Evolutionary conservation across 805 yeast species (phyloP).

Genomic region (Diddensiella caesifluorescens): DNA sequence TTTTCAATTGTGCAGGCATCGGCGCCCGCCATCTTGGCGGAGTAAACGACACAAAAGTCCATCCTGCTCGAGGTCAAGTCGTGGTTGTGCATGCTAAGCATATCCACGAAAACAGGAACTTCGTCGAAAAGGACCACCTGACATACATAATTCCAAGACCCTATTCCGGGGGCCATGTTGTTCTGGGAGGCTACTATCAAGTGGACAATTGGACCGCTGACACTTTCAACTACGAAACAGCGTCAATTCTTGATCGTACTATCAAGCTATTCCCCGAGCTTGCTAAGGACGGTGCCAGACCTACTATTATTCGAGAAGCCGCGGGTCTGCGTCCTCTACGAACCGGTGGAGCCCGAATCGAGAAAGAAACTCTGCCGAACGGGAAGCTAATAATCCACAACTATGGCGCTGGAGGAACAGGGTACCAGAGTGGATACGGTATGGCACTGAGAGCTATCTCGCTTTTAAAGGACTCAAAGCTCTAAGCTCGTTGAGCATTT

Average conservation of each 20-base stretch:
- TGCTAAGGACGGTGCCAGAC: conserved; percentile 34
- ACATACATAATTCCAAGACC: conserved; percentile 75
- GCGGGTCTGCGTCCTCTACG: conserved; percentile 77
- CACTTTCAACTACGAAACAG: conserved; percentile 51
- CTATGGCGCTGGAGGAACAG: conserved; percentile 75
- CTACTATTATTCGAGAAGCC: conserved; percentile 57
- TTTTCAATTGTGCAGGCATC: conserved; percentile 74
- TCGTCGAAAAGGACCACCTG: conserved; percentile 40
- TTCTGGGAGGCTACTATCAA: conserved; percentile 73
- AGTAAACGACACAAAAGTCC: conserved; percentile 53
- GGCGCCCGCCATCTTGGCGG: conserved; percentile 64
- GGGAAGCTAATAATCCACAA: conserved; percentile 56
- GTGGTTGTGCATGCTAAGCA: conserved; percentile 69
- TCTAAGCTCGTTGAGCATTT: too few species aligned
- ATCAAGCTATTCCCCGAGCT: conserved; percentile 42
- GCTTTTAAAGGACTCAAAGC: conserved; percentile 15
- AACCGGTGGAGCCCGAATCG: conserved; percentile 70
- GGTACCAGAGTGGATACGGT: conserved; percentile 70
- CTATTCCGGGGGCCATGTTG: conserved; percentile 55
- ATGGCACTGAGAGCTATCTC: conserved; percentile 44
- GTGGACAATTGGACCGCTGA: conserved; percentile 57
- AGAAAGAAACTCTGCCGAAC: conserved; percentile 39
- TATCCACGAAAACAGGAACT: conserved; percentile 48
- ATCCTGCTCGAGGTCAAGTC: conserved; percentile 79
- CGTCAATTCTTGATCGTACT: conserved; percentile 57